These are phyloP conservation scores for Microsporum canis DNA, from an alignment of 2,329 filamentous ascomycete genomes.

Conservation along the genomic window DNA sequence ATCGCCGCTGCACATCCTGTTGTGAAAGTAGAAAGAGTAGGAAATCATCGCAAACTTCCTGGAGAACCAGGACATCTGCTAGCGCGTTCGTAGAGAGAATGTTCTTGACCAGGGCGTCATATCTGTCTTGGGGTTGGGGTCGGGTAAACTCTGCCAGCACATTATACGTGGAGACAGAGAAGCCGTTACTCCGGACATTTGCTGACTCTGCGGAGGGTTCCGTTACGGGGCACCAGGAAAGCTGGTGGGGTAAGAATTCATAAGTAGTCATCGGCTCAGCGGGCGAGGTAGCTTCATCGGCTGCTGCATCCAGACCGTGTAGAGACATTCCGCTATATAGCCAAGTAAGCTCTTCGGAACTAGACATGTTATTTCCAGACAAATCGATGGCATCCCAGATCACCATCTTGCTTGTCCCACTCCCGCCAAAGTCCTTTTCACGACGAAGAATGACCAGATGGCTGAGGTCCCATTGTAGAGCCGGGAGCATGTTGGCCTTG, in stretches of 20 bases:
- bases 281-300: background rate
- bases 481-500: constrained; percentile 42
- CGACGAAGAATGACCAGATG: constrained; percentile 45
- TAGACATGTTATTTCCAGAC: constrained; percentile 2
- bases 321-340: background rate
- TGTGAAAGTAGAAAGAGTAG: constrained; percentile 45
- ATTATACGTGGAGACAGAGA: constrained; percentile 36
- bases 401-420: constrained; percentile 40
- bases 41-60: constrained; percentile 56
- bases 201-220: constrained; percentile 6
- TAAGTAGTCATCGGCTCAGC: constrained; percentile 18
- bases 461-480: constrained; percentile 39
- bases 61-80: constrained; percentile 37
- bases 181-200: background rate
- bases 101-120: constrained; percentile 26
- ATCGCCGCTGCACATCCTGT: constrained; percentile 36
- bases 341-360: background rate
- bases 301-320: background rate
- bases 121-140: constrained; percentile 27
- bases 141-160: constrained; percentile 32
- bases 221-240: constrained; percentile 20
- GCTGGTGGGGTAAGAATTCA: constrained; percentile 18
- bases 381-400: constrained; percentile 42
- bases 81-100: constrained; percentile 25
- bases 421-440: constrained; percentile 26